Percentiles rank a stretch among this genome's conserved stretches.
These are phyloP conservation scores for Termitomyces titanicus DNA, from an alignment of 768 basidiomycete genomes.

Conservation along the genomic window DNA sequence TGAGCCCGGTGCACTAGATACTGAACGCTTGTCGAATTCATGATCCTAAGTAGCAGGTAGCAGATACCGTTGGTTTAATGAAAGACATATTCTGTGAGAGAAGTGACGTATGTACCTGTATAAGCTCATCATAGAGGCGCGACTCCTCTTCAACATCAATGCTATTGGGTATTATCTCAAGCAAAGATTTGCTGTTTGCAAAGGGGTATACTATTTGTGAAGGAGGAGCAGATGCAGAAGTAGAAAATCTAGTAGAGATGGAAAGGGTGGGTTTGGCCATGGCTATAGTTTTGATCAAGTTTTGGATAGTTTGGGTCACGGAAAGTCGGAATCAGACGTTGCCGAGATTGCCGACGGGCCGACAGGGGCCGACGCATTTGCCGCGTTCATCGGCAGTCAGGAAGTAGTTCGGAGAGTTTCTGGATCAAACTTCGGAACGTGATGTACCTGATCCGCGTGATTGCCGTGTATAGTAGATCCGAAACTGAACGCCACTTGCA, in stretches of 20 bases:
- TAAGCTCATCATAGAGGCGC: constrained; percentile 61
- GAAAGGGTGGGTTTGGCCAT: constrained; percentile 6
- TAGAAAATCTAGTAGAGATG: too few species aligned
- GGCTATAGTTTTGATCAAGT: not conserved
- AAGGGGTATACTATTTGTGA: constrained; percentile 35
- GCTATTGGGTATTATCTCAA: constrained; percentile 51
- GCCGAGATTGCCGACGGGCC: not conserved
- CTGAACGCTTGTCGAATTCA: constrained; percentile 6
- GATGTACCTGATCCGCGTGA: too few species aligned
- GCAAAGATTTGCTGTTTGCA: constrained; percentile 38
- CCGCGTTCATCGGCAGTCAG: too few species aligned
- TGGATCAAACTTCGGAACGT: too few species aligned
- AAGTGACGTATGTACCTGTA: constrained; percentile 27
- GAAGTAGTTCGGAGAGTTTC: too few species aligned
- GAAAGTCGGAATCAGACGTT: too few species aligned
- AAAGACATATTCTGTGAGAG: not conserved
- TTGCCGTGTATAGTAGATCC: too few species aligned
- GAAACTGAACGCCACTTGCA: too few species aligned
- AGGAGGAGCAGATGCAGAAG: not conserved
- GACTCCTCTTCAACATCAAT: constrained; percentile 73
- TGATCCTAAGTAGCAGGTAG: constrained; percentile 12
- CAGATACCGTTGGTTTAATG: not conserved
- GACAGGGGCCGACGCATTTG: too few species aligned
- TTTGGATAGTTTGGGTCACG: too few species aligned
- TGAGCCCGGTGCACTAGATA: constrained; percentile 21